Conservation (phyloP, 352 stramenopile species). For the Phytophthora kernoviae region DNA sequence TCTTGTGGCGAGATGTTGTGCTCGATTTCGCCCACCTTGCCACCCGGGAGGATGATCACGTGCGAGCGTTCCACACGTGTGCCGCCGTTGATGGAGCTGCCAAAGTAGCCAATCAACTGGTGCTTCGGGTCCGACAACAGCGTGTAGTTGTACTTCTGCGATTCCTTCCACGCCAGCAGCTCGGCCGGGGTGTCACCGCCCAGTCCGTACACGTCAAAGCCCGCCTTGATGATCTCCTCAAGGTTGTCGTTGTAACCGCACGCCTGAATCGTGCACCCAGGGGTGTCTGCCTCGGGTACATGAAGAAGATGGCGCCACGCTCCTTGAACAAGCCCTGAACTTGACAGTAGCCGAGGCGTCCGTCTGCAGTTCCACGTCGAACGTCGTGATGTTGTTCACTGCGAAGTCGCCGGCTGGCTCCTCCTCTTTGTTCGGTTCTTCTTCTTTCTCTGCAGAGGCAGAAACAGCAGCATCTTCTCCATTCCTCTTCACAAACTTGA, state of each 20-base stretch:
- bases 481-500: slow-evolving; percentile 75
- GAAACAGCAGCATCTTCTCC: slow-evolving; percentile 1
- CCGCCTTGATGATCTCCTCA: slow-evolving; percentile 69
- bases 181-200: slow-evolving; percentile 70
- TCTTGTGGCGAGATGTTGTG: slow-evolving; percentile 77
- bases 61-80: slow-evolving; percentile 81
- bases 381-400: slow-evolving; percentile 53
- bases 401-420: slow-evolving; percentile 32
- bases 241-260: slow-evolving; percentile 88
- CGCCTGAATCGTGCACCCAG: slow-evolving; percentile 82
- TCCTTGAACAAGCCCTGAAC: slow-evolving; percentile 80
- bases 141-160: slow-evolving; percentile 81
- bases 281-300: slow-evolving; percentile 87
- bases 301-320: slow-evolving; percentile 86
- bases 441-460: slow-evolving; percentile 1
- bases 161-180: slow-evolving; percentile 78
- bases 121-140: slow-evolving; percentile 85
- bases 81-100: slow-evolving; percentile 67
- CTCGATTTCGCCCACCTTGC: slow-evolving; percentile 74
- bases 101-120: slow-evolving; percentile 78
- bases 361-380: slow-evolving; percentile 72
- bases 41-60: slow-evolving; percentile 81
- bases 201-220: slow-evolving; percentile 85
- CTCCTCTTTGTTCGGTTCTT: slow-evolving; percentile 15
- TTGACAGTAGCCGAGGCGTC: slow-evolving; percentile 61